phyloP scores from a whole-genome alignment of 2,329 filamentous ascomycete species.

The Diaporthe vexans region DNA sequence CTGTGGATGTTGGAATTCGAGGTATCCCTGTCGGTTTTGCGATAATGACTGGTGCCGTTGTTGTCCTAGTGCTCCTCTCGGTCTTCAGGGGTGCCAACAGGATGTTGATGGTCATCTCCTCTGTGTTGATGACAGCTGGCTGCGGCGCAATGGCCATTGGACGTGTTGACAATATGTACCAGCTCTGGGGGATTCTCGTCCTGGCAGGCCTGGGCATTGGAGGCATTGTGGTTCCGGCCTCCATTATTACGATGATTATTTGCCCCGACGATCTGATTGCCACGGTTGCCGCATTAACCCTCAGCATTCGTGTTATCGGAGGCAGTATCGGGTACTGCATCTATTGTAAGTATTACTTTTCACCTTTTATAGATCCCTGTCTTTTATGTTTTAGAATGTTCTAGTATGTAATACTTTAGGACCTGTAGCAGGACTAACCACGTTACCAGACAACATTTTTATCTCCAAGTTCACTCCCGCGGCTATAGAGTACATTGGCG shows the following conservation, averaged over 20 bases:
- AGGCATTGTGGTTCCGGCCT: constrained; percentile 76
- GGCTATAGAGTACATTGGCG: constrained; percentile 63
- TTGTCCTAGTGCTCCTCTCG: constrained; percentile 70
- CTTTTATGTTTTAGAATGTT: too few relatives aligned
- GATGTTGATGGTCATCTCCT: constrained; percentile 71
- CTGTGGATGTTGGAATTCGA: constrained; percentile 73
- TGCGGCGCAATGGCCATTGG: constrained; percentile 68
- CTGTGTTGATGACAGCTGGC: constrained; percentile 75
- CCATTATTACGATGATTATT: constrained; percentile 78
- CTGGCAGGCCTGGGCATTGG: constrained; percentile 76
- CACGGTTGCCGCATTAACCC: constrained; percentile 76
- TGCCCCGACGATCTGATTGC: constrained; percentile 79
- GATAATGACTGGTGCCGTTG: constrained; percentile 72
- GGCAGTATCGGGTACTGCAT: constrained; percentile 75
- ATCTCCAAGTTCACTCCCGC: constrained; percentile 59
- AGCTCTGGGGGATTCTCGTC: constrained; percentile 66
- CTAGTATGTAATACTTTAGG: too few relatives aligned
- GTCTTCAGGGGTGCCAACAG: constrained; percentile 70
- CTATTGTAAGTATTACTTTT: constrained; percentile 51
- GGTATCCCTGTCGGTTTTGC: constrained; percentile 75
- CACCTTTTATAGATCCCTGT: too few relatives aligned
- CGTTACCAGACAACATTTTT: constrained; percentile 60
- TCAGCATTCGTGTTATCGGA: constrained; percentile 78
- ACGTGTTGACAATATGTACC: constrained; percentile 64
- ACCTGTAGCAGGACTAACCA: too few relatives aligned